These are phyloP conservation scores for Cinnamomum chago DNA, from an alignment of 164 flowering plant species.

Conservation along the genomic window DNA sequence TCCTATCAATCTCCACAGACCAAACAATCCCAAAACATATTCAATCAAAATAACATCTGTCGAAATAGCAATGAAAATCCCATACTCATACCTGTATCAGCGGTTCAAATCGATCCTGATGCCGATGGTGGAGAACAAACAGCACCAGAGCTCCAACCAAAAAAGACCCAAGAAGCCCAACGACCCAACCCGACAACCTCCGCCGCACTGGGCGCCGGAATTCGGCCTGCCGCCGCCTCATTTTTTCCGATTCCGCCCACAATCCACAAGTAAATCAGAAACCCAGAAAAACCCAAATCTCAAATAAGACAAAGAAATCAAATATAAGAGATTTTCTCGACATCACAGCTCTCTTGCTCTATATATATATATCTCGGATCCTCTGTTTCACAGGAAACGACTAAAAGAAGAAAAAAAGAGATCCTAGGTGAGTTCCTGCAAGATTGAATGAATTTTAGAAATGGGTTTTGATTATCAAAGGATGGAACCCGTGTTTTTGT, in stretches of 20 bases:
- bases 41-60: not conserved
- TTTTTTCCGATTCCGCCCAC: constrained; percentile 24
- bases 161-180: not conserved
- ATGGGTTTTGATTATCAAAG: not conserved
- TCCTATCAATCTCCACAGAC: not conserved
- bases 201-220: not conserved
- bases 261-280: constrained; percentile 35
- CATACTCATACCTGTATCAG: not conserved
- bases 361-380: not conserved
- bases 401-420: not conserved
- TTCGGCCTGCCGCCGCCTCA: not conserved
- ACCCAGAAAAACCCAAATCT: constrained; percentile 21
- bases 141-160: not conserved
- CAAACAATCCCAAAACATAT: not conserved
- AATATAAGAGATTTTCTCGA: constrained; percentile 2
- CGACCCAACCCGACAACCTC: not conserved
- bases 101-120: constrained; percentile 1
- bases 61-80: not conserved
- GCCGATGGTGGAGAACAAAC: constrained; percentile 1
- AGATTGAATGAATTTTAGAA: no score
- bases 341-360: constrained; percentile 1
- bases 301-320: constrained; percentile 17
- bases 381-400: not conserved
- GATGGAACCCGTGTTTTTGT: not conserved
- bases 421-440: not conserved